A percentile compares a stretch with the other conserved stretches of the same genome.
Evolutionary conservation across 129 eudicot genomes (phyloP).

Genomic region (Helianthus tuberosus): DNA sequence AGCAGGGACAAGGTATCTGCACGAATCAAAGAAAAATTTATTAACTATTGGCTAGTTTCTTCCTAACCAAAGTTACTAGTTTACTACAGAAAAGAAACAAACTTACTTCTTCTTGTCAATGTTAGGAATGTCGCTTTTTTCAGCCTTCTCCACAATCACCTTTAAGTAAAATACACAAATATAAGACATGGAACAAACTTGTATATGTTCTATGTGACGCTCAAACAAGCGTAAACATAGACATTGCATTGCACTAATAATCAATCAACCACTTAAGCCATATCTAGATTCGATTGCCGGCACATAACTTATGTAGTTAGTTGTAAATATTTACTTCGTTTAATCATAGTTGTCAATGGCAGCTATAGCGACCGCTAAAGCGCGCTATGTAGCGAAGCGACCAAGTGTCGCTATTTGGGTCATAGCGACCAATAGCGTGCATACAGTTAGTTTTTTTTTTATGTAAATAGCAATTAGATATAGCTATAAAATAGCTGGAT

Average conservation of each 20-base stretch:
- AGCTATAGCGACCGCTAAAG: no score
- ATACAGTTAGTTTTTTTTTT: no score
- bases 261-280: neutral
- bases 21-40: neutral
- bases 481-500: no score
- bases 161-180: slow-evolving; percentile 14
- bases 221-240: neutral
- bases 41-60: neutral
- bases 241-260: neutral
- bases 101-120: slow-evolving; percentile 75
- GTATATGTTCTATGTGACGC: neutral
- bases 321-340: neutral
- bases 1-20: slow-evolving; percentile 76
- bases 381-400: no score
- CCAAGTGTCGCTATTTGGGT: no score
- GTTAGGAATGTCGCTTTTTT: slow-evolving; percentile 68
- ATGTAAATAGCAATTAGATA: no score
- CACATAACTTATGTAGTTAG: neutral
- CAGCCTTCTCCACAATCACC: slow-evolving; percentile 84
- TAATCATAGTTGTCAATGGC: neutral
- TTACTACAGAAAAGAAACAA: slow-evolving; percentile 7
- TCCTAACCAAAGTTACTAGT: neutral
- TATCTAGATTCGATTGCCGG: neutral
- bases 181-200: slow-evolving; percentile 22
- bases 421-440: no score